Evolutionary conservation across 1,284 basidiomycete species (phyloP).

Genomic region (Trichosporon coremiiforme): DNA sequence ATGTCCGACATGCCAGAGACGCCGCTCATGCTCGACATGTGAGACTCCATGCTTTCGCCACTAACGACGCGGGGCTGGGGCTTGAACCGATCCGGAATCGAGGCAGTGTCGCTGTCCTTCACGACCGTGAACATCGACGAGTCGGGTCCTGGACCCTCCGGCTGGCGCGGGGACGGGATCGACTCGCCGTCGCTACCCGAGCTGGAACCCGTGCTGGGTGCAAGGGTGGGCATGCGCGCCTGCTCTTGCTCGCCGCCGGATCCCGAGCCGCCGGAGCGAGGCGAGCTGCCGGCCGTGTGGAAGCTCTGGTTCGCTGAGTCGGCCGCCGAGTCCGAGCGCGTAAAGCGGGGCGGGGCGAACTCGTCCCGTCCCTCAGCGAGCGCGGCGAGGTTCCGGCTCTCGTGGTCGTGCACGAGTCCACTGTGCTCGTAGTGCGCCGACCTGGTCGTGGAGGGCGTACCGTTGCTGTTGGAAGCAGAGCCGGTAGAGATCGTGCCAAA

Average conservation of each 20-base stretch:
- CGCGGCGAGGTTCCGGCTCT: slow-evolving; percentile 20
- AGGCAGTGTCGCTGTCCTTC: neutral
- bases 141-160: neutral
- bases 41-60: slow-evolving; percentile 23
- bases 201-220: slow-evolving; percentile 13
- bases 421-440: neutral
- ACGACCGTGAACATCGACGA: too few relatives aligned
- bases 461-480: neutral
- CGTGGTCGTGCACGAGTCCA: slow-evolving; percentile 17
- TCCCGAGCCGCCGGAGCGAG: neutral
- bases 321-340: neutral
- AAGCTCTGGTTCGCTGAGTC: slow-evolving; percentile 19
- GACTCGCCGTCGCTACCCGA: slow-evolving; percentile 18
- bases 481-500: slow-evolving; percentile 13
- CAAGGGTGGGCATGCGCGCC: slow-evolving; percentile 19
- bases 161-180: slow-evolving; percentile 23
- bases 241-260: neutral
- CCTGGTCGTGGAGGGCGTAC: neutral
- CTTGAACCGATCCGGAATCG: slow-evolving; percentile 29
- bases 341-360: slow-evolving; percentile 18
- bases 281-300: slow-evolving; percentile 21
- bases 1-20: slow-evolving; percentile 31
- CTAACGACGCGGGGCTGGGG: slow-evolving; percentile 18
- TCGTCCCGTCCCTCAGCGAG: slow-evolving; percentile 6
- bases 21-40: neutral